phyloP scores from a whole-genome alignment of 352 stramenopile genomes.

The Pythium phragmitis region DNA sequence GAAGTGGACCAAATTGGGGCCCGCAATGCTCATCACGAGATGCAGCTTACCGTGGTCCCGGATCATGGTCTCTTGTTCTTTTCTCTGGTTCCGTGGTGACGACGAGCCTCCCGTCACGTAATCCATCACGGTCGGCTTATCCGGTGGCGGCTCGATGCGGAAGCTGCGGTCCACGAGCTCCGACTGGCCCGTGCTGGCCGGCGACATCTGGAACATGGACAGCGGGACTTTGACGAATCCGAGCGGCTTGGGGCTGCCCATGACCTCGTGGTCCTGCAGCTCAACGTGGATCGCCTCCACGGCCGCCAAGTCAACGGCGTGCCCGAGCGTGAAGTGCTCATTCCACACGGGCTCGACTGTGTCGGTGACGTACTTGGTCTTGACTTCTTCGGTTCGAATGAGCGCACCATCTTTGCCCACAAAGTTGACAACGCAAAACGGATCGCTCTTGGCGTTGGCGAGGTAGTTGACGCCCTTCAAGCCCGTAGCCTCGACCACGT shows the following conservation, averaged over 20 bases:
- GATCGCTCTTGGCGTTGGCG: slow-evolving; percentile 61
- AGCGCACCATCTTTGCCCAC: slow-evolving; percentile 57
- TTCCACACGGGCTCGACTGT: slow-evolving; percentile 65
- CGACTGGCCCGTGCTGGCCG: slow-evolving; percentile 53
- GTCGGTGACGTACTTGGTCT: slow-evolving; percentile 48
- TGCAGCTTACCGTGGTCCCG: slow-evolving; percentile 58
- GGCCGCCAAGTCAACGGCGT: slow-evolving; percentile 47
- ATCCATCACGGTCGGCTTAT: slow-evolving; percentile 13
- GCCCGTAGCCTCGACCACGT: slow-evolving; percentile 49
- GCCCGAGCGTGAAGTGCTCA: slow-evolving; percentile 40
- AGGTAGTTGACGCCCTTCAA: slow-evolving; percentile 49
- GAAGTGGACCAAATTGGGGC: slow-evolving; percentile 65
- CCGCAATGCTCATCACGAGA: slow-evolving; percentile 61
- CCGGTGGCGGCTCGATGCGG: slow-evolving; percentile 46
- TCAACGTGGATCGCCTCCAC: slow-evolving; percentile 65
- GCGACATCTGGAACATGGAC: slow-evolving; percentile 61
- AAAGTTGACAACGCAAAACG: slow-evolving; percentile 65
- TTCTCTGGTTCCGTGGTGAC: slow-evolving; percentile 28
- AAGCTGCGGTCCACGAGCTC: slow-evolving; percentile 71
- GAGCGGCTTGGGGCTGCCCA: slow-evolving; percentile 49
- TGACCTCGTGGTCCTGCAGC: slow-evolving; percentile 58
- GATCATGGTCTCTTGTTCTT: slow-evolving; percentile 43
- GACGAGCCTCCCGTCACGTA: slow-evolving; percentile 23
- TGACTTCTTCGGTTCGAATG: slow-evolving; percentile 53
- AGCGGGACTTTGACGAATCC: slow-evolving; percentile 60